Percentiles rank a stretch among this genome's conserved stretches.
Conservation (phyloP, 2,329 filamentous ascomycete species). For the Fusarium chuoi region DNA sequence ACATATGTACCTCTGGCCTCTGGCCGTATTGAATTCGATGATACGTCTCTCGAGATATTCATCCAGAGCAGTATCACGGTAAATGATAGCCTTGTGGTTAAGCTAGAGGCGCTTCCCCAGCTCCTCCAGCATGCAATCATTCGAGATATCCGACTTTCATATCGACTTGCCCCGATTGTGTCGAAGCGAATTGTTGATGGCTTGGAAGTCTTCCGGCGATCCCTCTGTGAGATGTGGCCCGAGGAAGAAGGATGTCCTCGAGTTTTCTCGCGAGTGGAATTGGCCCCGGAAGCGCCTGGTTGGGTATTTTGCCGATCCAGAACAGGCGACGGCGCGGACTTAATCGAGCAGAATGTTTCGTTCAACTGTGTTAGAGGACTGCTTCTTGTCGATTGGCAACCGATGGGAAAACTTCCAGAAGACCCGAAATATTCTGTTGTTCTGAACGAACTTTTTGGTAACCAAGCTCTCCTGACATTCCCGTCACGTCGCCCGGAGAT, state of each 20-base stretch:
- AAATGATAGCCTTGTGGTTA: slow-evolving; percentile 41
- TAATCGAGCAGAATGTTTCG: slow-evolving; percentile 35
- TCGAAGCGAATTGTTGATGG: slow-evolving; percentile 14
- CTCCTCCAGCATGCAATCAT: slow-evolving; percentile 34
- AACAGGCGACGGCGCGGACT: background rate
- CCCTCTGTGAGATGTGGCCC: slow-evolving; percentile 37
- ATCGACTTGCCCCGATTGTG: slow-evolving; percentile 17
- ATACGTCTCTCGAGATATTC: slow-evolving; percentile 20
- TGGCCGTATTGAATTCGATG: slow-evolving; percentile 4
- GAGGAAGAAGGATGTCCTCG: slow-evolving; percentile 28
- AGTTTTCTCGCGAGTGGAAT: slow-evolving; percentile 4
- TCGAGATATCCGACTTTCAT: slow-evolving; percentile 38
- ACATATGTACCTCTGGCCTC: slow-evolving; percentile 44
- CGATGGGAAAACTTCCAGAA: slow-evolving; percentile 60
- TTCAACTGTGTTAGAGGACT: slow-evolving; percentile 47
- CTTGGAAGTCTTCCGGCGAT: slow-evolving; percentile 24
- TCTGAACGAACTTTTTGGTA: slow-evolving; percentile 64
- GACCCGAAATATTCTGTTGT: slow-evolving; percentile 54
- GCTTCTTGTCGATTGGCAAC: slow-evolving; percentile 49
- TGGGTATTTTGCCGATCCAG: slow-evolving; percentile 35
- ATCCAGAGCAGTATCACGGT: slow-evolving; percentile 40
- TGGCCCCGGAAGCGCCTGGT: background rate
- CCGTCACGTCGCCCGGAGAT: slow-evolving; percentile 65
- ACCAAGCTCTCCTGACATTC: slow-evolving; percentile 60
- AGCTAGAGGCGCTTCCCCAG: slow-evolving; percentile 25